Percentiles rank a stretch among this genome's conserved stretches.
Evolutionary conservation across 371 early-diverging fungal genomes (phyloP).

Genomic region (Entomophthora muscae): DNA sequence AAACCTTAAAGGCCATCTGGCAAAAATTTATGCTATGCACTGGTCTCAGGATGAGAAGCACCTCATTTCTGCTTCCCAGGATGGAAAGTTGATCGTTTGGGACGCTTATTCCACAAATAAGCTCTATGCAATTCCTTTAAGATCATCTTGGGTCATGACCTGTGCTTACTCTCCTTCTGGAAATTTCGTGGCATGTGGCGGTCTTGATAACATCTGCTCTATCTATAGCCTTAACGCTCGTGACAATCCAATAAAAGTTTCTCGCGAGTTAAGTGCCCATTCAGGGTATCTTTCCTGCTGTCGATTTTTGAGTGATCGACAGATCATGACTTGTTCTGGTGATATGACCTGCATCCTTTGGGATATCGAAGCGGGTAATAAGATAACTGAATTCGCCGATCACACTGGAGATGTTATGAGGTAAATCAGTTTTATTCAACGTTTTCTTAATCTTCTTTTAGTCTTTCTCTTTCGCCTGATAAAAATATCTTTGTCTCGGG

Average conservation of each 20-base stretch:
- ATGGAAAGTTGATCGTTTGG: constrained; percentile 98
- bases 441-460: constrained; percentile 14
- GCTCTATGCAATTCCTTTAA: constrained; percentile 88
- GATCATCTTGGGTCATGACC: constrained; percentile 99
- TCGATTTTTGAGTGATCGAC: constrained; percentile 83
- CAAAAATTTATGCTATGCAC: constrained; percentile 98
- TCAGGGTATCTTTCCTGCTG: constrained; percentile 95
- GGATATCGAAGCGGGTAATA: constrained; percentile 95
- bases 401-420: constrained; percentile 98
- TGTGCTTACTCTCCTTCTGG: constrained; percentile 97
- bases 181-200: constrained; percentile 96
- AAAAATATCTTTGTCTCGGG: constrained; percentile 91
- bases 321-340: constrained; percentile 86
- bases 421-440: constrained; percentile 15
- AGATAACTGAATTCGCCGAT: constrained; percentile 84
- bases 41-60: constrained; percentile 92
- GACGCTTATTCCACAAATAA: constrained; percentile 96
- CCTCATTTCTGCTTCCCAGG: constrained; percentile 94
- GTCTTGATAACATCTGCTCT: constrained; percentile 94
- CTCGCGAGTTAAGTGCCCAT: constrained; percentile 84
- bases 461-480: constrained; percentile 64
- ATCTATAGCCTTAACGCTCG: constrained; percentile 85
- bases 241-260: constrained; percentile 79
- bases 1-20: constrained; percentile 93
- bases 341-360: constrained; percentile 98